Conservation (phyloP, 2,329 filamentous ascomycete species). For the Aphanoascus verrucosus region DNA sequence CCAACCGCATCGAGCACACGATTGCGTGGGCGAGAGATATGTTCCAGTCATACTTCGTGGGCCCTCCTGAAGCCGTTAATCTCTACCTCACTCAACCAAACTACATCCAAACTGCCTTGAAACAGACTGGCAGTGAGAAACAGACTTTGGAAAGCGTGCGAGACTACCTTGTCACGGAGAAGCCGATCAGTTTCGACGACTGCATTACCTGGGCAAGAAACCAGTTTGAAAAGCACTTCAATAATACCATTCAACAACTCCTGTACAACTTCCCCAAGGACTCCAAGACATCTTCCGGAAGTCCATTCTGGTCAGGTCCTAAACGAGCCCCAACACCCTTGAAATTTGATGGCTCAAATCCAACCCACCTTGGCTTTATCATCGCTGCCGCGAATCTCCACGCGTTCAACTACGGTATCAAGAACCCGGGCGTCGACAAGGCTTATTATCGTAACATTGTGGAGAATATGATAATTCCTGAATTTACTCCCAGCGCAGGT, state of each 20-base stretch:
- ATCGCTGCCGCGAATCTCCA: slow-evolving; percentile 83
- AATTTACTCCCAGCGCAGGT: slow-evolving; percentile 78
- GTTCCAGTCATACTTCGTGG: slow-evolving; percentile 89
- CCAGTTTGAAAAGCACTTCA: slow-evolving; percentile 92
- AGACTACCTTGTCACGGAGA: slow-evolving; percentile 82
- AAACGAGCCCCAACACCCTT: slow-evolving; percentile 90
- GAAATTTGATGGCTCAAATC: slow-evolving; percentile 75
- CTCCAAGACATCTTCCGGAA: slow-evolving; percentile 72
- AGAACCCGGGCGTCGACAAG: slow-evolving; percentile 62
- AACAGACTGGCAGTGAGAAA: slow-evolving; percentile 92
- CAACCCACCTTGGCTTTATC: slow-evolving; percentile 79
- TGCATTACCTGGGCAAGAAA: slow-evolving; percentile 91
- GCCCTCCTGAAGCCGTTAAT: slow-evolving; percentile 87
- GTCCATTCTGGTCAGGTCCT: slow-evolving; percentile 94
- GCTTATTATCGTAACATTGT: slow-evolving; percentile 67
- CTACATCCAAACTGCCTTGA: slow-evolving; percentile 75
- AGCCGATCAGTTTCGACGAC: slow-evolving; percentile 85
- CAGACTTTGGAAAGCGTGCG: slow-evolving; percentile 81
- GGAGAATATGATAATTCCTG: slow-evolving; percentile 87
- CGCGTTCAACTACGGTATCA: slow-evolving; percentile 96
- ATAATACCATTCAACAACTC: slow-evolving; percentile 90
- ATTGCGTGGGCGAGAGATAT: slow-evolving; percentile 96
- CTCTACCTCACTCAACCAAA: slow-evolving; percentile 84
- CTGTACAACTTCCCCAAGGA: slow-evolving; percentile 97
- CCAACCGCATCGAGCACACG: slow-evolving; percentile 96